Evolutionary conservation across 108 stramenopile species (phyloP).

Genomic region (Seminavis robusta): DNA sequence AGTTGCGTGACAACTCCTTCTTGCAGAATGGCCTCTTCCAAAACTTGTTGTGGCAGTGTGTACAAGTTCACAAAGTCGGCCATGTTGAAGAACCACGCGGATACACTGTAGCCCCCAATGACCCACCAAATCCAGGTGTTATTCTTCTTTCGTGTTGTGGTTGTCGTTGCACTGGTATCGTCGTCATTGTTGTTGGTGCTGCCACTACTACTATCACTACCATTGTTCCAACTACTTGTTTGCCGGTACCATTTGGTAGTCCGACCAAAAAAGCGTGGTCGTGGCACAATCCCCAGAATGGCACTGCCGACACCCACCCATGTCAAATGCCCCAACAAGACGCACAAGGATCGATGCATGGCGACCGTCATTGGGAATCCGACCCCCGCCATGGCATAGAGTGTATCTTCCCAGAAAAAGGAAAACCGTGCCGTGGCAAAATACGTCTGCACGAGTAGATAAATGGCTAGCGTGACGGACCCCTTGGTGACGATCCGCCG

Average conservation of each 20-base stretch:
- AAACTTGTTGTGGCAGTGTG: conserved; percentile 64
- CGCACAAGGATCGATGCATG: conserved; percentile 83
- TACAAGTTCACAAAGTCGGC: conserved; percentile 87
- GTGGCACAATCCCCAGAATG: conserved; percentile 57
- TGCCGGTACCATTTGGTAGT: conserved; percentile 5
- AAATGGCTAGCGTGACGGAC: conserved; percentile 43
- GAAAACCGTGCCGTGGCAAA: conserved; percentile 74
- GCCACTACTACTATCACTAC: conserved; percentile 7
- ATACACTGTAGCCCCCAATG: conserved; percentile 89
- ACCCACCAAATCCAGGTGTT: conserved; percentile 89
- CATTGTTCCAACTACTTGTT: too few species aligned
- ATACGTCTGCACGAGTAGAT: conserved; percentile 65
- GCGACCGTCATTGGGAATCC: conserved; percentile 69
- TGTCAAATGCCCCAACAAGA: conserved; percentile 83
- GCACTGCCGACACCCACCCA: conserved; percentile 73
- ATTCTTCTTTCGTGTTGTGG: neutral
- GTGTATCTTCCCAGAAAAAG: conserved; percentile 65
- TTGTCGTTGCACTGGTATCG: neutral
- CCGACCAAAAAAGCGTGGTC: conserved; percentile 70
- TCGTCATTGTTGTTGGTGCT: conserved; percentile 6
- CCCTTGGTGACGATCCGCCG: too few species aligned
- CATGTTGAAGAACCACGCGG: conserved; percentile 85
- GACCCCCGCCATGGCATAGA: conserved; percentile 59
- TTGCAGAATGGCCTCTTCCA: conserved; percentile 53
- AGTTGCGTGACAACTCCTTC: conserved; percentile 83